Conservation (phyloP, 148 eudicot species). For the Vaccinium vitisidaea region DNA sequence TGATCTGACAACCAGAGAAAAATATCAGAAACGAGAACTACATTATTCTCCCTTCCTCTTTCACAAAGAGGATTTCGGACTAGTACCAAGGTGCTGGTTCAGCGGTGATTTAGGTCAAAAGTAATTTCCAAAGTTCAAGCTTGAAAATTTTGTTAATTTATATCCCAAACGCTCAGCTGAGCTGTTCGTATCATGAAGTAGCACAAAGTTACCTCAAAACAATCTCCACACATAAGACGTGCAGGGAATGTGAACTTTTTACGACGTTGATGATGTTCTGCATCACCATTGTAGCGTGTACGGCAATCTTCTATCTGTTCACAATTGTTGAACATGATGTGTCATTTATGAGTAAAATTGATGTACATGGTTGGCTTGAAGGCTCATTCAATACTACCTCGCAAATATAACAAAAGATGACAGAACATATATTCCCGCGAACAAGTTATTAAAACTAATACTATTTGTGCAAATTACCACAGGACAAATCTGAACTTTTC, state of each 20-base stretch:
- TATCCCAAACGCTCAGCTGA: background rate
- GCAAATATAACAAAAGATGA: background rate
- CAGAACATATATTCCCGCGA: background rate
- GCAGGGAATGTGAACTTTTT: conserved; percentile 93
- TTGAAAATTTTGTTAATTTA: background rate
- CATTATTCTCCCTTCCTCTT: background rate
- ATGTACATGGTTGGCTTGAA: background rate
- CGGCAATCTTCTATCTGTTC: conserved; percentile 96
- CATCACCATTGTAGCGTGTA: conserved; percentile 94
- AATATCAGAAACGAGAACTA: conserved; percentile 8
- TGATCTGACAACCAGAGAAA: conserved; percentile 51
- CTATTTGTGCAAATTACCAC: background rate
- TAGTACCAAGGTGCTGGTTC: background rate
- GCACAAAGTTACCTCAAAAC: conserved; percentile 69
- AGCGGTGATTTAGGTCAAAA: background rate
- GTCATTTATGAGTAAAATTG: background rate
- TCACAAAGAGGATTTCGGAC: background rate
- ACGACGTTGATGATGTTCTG: conserved; percentile 91
- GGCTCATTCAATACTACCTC: background rate
- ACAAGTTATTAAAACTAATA: background rate
- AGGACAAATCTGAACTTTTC: background rate
- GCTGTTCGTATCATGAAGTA: background rate
- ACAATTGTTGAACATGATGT: background rate
- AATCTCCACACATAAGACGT: conserved; percentile 91
- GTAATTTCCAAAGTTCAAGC: background rate